These are phyloP conservation scores for Paraphaeosphaeria sporulosa DNA, from an alignment of 2,329 filamentous ascomycete genomes.

Conservation along the genomic window DNA sequence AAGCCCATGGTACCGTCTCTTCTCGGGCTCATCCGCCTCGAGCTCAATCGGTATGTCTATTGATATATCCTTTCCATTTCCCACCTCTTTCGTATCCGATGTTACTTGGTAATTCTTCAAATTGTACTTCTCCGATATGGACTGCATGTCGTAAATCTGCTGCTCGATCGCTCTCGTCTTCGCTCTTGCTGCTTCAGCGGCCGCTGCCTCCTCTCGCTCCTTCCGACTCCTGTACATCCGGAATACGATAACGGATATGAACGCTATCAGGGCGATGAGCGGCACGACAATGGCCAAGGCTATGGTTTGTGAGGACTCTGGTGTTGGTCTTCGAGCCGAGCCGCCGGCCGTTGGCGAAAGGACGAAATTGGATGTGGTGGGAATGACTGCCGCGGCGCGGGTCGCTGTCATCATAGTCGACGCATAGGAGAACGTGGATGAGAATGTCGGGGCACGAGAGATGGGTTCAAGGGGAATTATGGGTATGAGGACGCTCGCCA, in stretches of 20 bases:
- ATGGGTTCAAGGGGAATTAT: background rate
- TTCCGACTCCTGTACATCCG: conserved; percentile 11
- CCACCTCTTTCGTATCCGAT: background rate
- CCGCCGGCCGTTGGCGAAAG: background rate
- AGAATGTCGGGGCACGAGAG: background rate
- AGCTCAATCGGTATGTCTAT: conserved; percentile 8
- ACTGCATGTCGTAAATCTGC: conserved; percentile 2
- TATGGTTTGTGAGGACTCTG: background rate
- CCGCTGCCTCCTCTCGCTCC: conserved; percentile 10
- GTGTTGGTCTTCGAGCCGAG: background rate
- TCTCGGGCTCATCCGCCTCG: conserved; percentile 5
- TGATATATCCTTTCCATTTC: background rate
- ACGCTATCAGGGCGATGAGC: background rate
- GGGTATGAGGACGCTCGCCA: background rate
- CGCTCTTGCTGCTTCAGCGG: background rate
- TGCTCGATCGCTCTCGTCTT: conserved; percentile 8
- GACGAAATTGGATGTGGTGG: conserved; percentile 8
- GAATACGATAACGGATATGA: conserved; percentile 6
- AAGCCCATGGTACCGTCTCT: conserved; percentile 3
- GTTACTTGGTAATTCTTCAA: background rate
- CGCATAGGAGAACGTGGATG: background rate
- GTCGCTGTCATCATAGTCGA: conserved; percentile 2
- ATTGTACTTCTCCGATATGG: background rate
- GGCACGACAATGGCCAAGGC: conserved; percentile 7
- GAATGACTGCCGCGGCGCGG: background rate